Conservation (phyloP, 2,329 filamentous ascomycete species). For the Botryotinia convoluta region DNA sequence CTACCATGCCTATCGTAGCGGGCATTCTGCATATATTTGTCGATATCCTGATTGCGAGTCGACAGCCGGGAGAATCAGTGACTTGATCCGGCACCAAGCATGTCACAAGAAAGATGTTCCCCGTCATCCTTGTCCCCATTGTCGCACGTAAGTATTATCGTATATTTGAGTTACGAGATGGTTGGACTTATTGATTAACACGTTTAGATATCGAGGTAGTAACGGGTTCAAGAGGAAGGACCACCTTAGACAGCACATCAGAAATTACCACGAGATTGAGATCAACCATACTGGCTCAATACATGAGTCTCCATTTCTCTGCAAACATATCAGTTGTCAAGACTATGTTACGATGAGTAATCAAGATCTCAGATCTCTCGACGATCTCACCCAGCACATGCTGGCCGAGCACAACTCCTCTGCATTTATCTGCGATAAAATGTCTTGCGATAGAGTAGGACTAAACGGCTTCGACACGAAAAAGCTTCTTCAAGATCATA, state of each 20-base stretch:
- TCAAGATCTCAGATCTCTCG: neutral
- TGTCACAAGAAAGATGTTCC: neutral
- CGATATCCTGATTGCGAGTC: conserved; percentile 6
- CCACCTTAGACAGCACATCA: neutral
- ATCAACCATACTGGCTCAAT: fast-evolving
- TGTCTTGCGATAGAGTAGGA: conserved; percentile 2
- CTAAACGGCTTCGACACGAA: conserved; percentile 11
- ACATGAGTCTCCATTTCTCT: neutral
- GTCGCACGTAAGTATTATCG: neutral
- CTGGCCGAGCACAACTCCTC: neutral
- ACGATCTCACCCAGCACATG: conserved; percentile 4
- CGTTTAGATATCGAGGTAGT: neutral
- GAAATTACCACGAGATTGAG: neutral
- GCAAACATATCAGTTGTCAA: neutral
- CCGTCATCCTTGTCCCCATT: conserved; percentile 15
- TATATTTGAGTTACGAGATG: fast-evolving
- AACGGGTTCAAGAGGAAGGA: conserved; percentile 15
- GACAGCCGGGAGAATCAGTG: neutral
- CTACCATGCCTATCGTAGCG: fast-evolving
- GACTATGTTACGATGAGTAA: fast-evolving
- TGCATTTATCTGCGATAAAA: neutral
- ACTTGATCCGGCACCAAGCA: conserved; percentile 13
- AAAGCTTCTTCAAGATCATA: conserved; percentile 21
- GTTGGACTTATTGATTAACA: neutral
- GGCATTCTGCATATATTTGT: neutral